A percentile compares a stretch with the other conserved stretches of the same genome.
Evolutionary conservation across 2,329 filamentous ascomycete species (phyloP).

Genomic region (Talaromyces sp.): DNA sequence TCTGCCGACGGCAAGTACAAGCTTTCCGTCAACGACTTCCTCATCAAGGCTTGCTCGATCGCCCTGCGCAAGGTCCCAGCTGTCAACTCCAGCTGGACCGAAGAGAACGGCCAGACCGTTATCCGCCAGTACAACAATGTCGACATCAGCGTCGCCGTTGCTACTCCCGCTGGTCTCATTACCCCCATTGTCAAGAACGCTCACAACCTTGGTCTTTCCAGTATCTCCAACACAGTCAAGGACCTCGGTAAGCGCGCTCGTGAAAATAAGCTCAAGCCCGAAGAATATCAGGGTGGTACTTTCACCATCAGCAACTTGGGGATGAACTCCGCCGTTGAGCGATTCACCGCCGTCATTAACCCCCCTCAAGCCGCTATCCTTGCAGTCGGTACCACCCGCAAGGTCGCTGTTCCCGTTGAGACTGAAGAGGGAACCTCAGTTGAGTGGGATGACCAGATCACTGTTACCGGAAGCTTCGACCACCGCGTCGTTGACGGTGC

Average conservation of each 20-base stretch:
- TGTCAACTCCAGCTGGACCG: conserved; percentile 90
- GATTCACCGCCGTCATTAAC: conserved; percentile 99
- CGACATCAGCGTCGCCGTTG: conserved; percentile 92
- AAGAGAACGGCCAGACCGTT: conserved; percentile 68
- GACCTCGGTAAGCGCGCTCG: conserved; percentile 94
- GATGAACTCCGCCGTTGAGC: conserved; percentile 95
- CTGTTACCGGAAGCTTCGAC: conserved; percentile 92
- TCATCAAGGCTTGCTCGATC: conserved; percentile 90
- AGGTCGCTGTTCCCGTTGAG: conserved; percentile 86
- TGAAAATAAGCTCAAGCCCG: conserved; percentile 97
- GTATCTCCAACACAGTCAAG: conserved; percentile 87
- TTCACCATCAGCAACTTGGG: conserved; percentile 99
- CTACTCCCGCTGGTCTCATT: conserved; percentile 90
- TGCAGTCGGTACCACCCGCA: conserved; percentile 89
- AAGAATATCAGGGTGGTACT: conserved; percentile 98
- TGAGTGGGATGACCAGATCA: conserved; percentile 96
- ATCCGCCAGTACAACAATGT: conserved; percentile 93
- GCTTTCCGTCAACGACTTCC: conserved; percentile 99
- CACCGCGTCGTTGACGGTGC: conserved; percentile 98
- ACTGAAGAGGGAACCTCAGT: conserved; percentile 75
- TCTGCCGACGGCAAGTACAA: conserved; percentile 92
- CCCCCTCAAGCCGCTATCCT: conserved; percentile 94
- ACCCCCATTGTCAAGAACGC: conserved; percentile 94
- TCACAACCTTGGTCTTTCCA: conserved; percentile 78
- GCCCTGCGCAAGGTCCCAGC: conserved; percentile 91